Conservation (phyloP, 805 yeast species). For the Helenozyma baotianmanensis region DNA sequence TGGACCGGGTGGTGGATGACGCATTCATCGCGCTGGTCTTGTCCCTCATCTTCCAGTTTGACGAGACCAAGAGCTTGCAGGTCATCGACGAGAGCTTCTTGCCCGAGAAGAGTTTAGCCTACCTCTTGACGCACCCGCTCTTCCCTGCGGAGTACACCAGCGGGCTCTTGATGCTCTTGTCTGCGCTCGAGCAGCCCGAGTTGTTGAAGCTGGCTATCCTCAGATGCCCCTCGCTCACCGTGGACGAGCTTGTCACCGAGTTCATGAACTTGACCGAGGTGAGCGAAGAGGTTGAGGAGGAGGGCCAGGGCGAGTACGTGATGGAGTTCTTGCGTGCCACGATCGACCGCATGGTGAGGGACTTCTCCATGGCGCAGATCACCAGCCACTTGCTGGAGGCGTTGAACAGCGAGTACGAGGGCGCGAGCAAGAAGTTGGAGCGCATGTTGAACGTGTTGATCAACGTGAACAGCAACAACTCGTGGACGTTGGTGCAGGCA, state of each 20-base stretch:
- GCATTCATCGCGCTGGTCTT: slow-evolving; percentile 47
- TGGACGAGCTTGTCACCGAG: slow-evolving; percentile 59
- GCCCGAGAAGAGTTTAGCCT: slow-evolving; percentile 61
- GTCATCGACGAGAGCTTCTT: slow-evolving; percentile 26
- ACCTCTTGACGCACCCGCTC: slow-evolving; percentile 81
- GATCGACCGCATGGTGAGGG: slow-evolving; percentile 61
- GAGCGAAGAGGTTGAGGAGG: slow-evolving; percentile 11
- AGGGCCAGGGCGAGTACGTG: slow-evolving; percentile 12
- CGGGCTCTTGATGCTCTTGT: slow-evolving; percentile 51
- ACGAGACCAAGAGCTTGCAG: slow-evolving; percentile 19
- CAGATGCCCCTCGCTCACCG: slow-evolving; percentile 66
- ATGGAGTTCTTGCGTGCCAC: slow-evolving; percentile 12
- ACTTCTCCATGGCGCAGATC: slow-evolving; percentile 57
- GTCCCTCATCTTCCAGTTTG: slow-evolving; percentile 33
- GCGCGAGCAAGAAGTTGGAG: slow-evolving; percentile 32
- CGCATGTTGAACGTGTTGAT: slow-evolving; percentile 28
- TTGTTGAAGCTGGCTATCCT: slow-evolving; percentile 78
- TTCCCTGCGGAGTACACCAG: slow-evolving; percentile 61
- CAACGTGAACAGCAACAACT: slow-evolving; percentile 41
- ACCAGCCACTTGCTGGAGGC: slow-evolving; percentile 43
- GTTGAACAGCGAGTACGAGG: slow-evolving; percentile 21
- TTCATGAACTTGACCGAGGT: slow-evolving; percentile 39
- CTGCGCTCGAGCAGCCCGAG: slow-evolving; percentile 44
- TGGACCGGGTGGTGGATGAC: slow-evolving; percentile 64
- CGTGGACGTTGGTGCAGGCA: slow-evolving; percentile 58